Evolutionary conservation across 2,329 filamentous ascomycete species (phyloP), one percentile per base, ranked within the genome.

Genomic region (Claviceps spartinae): DNA sequence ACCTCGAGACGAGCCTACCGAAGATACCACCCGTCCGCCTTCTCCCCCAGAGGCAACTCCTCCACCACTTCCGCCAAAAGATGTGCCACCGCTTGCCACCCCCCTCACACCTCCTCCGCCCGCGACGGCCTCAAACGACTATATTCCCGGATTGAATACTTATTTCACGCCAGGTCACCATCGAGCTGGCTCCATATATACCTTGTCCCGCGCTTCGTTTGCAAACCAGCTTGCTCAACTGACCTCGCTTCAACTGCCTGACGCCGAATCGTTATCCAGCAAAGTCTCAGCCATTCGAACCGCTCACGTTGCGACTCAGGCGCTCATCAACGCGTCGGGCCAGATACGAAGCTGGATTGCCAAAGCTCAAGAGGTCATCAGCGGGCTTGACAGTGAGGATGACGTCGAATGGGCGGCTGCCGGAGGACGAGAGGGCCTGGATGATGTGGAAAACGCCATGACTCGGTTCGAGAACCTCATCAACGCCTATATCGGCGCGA

Each of bases 391-490:
- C 65, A 89, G 90, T 50, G 91, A 97, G 56, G 93, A 97, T 65
- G 93, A 98, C 63, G 89, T 97, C 16, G 91, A 97, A 67, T 98
- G 93, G 93, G 90, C 93, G 2, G 91, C 90, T 1, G 81, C 81
- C 6, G 93, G 88, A 50, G 93, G 93, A 2, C 76, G 85, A 55
- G 86, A 91, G 66, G 87, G 87, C 2, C 73, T 91, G 38, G 83
- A 82, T 49, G 82, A 85, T 58, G 82, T 85, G 24, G 82, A 85
- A 61, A 78, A 72, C 57, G 81, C 91, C 22, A 91, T 97, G 55
- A 73, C 77, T 40, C 83, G 86, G 48, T 98, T 97, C 61, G 89
- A 95, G 63, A 81, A 83, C 49, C 74, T 98, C 52, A 88, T 97
- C 63, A 88, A 90, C 60, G 87, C 95, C 57, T 98, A 96, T 63